These are phyloP conservation scores for Leccinum pachyderme DNA, from an alignment of 1,284 basidiomycete species.

Conservation along the genomic window DNA sequence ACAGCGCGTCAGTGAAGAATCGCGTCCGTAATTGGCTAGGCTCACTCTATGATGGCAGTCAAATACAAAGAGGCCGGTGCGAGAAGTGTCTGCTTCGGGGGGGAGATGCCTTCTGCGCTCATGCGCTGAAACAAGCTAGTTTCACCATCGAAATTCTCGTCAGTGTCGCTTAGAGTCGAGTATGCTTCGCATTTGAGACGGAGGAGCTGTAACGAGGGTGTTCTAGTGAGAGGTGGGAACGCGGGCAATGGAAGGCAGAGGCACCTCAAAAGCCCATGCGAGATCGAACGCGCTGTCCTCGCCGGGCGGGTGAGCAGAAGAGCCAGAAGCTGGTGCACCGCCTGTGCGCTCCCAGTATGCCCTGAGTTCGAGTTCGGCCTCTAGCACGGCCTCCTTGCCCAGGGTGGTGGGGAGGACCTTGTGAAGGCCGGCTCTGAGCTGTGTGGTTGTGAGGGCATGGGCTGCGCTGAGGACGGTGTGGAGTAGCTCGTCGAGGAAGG, in stretches of 20 bases:
- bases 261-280: slow-evolving; percentile 73
- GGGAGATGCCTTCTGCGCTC: slow-evolving; percentile 40
- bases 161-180: slow-evolving; percentile 78
- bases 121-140: slow-evolving; percentile 58
- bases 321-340: slow-evolving; percentile 35
- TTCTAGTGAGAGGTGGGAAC: slow-evolving; percentile 9
- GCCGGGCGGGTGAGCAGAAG: slow-evolving; percentile 33
- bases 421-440: slow-evolving; percentile 71
- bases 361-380: slow-evolving; percentile 87
- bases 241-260: slow-evolving; percentile 24
- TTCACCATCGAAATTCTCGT: slow-evolving; percentile 71
- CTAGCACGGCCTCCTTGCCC: slow-evolving; percentile 86
- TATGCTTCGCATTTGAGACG: slow-evolving; percentile 83
- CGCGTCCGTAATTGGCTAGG: slow-evolving; percentile 23
- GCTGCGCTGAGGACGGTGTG: slow-evolving; percentile 69
- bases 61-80: slow-evolving; percentile 84
- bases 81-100: slow-evolving; percentile 59
- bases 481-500: slow-evolving; percentile 86
- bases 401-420: slow-evolving; percentile 74
- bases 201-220: slow-evolving; percentile 49
- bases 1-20: slow-evolving; percentile 20
- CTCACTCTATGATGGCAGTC: slow-evolving; percentile 91
- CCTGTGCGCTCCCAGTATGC: slow-evolving; percentile 78
- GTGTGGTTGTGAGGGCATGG: slow-evolving; percentile 71
- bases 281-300: slow-evolving; percentile 61